Evolutionary conservation across 2,329 filamentous ascomycete species (phyloP).

Genomic region (Colletotrichum sojae): DNA sequence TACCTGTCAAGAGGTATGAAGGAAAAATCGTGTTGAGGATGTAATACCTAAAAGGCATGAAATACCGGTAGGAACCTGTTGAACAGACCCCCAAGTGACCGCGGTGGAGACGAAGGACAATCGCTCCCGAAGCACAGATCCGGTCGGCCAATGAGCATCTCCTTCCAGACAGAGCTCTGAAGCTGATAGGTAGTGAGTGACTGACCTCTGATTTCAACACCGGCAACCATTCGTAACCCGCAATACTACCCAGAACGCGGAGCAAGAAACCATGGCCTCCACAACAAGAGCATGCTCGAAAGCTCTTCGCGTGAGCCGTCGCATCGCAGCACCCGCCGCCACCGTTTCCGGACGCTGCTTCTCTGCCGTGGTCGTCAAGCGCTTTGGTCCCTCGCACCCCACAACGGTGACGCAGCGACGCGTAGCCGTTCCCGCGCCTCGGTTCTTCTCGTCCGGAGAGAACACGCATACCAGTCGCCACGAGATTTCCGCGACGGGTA

Average conservation of each 20-base stretch:
- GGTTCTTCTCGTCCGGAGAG: constrained; percentile 26
- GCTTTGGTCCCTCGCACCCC: not conserved
- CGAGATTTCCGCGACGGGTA: constrained; percentile 42
- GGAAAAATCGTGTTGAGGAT: too few species aligned
- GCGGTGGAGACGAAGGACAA: too few species aligned
- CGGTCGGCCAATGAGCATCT: too few species aligned
- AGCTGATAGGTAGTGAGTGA: too few species aligned
- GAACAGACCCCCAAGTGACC: too few species aligned
- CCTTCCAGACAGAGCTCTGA: too few species aligned
- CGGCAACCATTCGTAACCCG: not conserved
- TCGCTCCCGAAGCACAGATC: too few species aligned
- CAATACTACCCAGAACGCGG: too few species aligned
- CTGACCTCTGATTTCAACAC: not conserved
- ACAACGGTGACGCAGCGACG: not conserved
- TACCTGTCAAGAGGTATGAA: too few species aligned
- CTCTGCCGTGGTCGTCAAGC: not conserved
- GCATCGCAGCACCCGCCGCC: not conserved
- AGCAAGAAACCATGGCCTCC: constrained; percentile 10
- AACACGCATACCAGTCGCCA: constrained; percentile 27
- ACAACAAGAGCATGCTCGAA: constrained; percentile 4
- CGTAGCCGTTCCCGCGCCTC: not conserved
- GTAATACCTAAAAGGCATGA: too few species aligned
- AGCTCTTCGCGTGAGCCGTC: constrained; percentile 14
- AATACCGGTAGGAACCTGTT: too few species aligned
- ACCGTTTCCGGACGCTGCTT: constrained; percentile 25